A percentile compares a stretch with the other conserved stretches of the same genome.
Evolutionary conservation across 1,139 yeast species (phyloP).

Genomic region (Yamadazyma aaseri): DNA sequence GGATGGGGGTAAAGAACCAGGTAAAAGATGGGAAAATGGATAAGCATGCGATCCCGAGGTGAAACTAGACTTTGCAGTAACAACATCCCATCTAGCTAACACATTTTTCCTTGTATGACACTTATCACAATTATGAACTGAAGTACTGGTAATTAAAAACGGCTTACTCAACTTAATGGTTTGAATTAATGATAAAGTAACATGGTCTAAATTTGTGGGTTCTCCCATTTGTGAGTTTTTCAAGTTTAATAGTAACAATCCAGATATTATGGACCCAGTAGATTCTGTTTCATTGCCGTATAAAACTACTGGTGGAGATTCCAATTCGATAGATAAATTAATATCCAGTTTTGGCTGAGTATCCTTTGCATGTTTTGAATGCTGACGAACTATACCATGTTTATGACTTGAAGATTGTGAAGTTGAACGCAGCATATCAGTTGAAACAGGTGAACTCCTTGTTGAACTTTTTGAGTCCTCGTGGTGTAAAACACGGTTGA

Average conservation of each 20-base stretch:
- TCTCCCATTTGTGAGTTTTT: constrained; percentile 6
- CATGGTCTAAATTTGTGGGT: constrained; percentile 48
- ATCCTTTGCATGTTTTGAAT: no score
- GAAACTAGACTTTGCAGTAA: constrained; percentile 55
- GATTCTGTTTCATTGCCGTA: constrained; percentile 79
- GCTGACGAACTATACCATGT: no score
- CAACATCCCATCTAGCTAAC: constrained; percentile 87
- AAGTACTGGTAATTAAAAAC: constrained; percentile 52
- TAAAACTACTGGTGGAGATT: constrained; percentile 86
- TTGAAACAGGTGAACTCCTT: background rate
- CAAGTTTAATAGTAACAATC: constrained; percentile 47
- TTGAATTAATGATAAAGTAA: constrained; percentile 68
- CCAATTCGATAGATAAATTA: constrained; percentile 59
- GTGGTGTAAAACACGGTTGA: constrained; percentile 4
- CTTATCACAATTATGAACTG: constrained; percentile 52
- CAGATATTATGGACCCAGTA: constrained; percentile 83
- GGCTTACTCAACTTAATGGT: constrained; percentile 65
- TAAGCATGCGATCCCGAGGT: constrained; percentile 74
- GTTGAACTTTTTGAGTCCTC: background rate
- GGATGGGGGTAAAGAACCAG: constrained; percentile 89
- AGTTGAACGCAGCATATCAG: no score
- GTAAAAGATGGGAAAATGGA: constrained; percentile 90
- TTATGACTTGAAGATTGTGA: no score
- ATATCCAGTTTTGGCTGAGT: no score
- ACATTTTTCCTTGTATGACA: constrained; percentile 57